Conservation (phyloP, 148 eudicot genomes). For the Chenopodium quinoa region DNA sequence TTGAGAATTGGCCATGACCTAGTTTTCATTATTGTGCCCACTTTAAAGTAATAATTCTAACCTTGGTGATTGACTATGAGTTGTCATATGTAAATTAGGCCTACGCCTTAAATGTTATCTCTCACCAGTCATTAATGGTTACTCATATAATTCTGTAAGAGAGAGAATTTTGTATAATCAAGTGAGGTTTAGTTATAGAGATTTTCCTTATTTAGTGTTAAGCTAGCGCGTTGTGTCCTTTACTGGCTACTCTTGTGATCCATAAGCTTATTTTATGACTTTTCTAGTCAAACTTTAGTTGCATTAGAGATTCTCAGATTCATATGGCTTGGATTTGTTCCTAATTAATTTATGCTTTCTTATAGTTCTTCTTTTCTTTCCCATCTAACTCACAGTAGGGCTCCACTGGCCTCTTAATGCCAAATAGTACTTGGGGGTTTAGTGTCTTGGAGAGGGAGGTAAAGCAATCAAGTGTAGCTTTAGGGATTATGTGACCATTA, state of each 20-base stretch:
- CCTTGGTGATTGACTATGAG: not conserved
- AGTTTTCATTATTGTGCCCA: not conserved
- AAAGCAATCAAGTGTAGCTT: not conserved
- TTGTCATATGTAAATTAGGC: too few relatives aligned
- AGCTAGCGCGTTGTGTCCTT: not conserved
- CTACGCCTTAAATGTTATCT: not conserved
- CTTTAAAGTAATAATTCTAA: not conserved
- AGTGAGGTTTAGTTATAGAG: not conserved
- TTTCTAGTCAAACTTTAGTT: not conserved
- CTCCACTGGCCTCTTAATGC: too few relatives aligned
- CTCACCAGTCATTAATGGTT: not conserved
- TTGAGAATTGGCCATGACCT: not conserved
- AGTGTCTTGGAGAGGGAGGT: not conserved
- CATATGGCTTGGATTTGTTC: too few relatives aligned
- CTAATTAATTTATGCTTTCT: not conserved
- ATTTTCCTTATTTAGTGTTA: not conserved
- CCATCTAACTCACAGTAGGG: not conserved
- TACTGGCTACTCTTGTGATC: not conserved
- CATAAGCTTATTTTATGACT: too few relatives aligned
- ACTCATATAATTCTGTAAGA: not conserved
- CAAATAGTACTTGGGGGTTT: too few relatives aligned
- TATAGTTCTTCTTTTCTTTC: not conserved
- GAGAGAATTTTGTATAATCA: too few relatives aligned
- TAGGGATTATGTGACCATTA: not conserved
- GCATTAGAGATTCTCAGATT: not conserved